Evolutionary conservation across 768 basidiomycete species (phyloP).

Genomic region (Hericium rajendrae): DNA sequence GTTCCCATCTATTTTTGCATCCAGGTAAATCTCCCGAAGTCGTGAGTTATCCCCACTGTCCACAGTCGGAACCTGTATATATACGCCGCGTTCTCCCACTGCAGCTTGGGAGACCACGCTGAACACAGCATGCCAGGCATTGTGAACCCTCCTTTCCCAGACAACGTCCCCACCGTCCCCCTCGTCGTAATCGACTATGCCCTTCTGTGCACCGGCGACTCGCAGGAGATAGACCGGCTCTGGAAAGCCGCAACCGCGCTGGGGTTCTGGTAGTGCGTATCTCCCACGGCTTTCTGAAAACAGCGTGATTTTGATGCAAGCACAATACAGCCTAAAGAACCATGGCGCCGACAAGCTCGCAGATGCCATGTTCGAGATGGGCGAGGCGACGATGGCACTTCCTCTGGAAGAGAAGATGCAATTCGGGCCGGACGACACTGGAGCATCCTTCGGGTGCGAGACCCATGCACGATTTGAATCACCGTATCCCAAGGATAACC

Average conservation of each 20-base stretch:
- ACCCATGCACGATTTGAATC: neutral
- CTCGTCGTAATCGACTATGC: slow-evolving; percentile 37
- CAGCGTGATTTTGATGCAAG: too few relatives aligned
- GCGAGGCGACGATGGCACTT: slow-evolving; percentile 27
- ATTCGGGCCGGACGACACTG: slow-evolving; percentile 33
- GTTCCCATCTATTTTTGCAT: too few relatives aligned
- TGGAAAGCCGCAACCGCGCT: slow-evolving; percentile 39
- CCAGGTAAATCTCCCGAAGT: too few relatives aligned
- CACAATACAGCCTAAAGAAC: slow-evolving; percentile 28
- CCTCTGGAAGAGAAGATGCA: slow-evolving; percentile 30
- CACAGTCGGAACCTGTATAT: too few relatives aligned
- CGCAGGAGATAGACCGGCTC: slow-evolving; percentile 30
- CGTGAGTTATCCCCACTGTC: too few relatives aligned
- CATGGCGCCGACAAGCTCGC: slow-evolving; percentile 28
- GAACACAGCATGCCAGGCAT: neutral
- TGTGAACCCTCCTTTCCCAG: slow-evolving; percentile 33
- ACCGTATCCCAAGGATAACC: neutral
- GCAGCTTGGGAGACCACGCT: too few relatives aligned
- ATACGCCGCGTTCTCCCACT: too few relatives aligned
- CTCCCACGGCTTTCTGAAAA: neutral
- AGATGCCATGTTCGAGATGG: slow-evolving; percentile 29
- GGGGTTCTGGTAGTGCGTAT: slow-evolving; percentile 46
- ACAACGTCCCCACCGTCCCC: slow-evolving; percentile 33
- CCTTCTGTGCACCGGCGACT: slow-evolving; percentile 25
- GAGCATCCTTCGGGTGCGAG: slow-evolving; percentile 27